A percentile compares a stretch with the other conserved stretches of the same genome.
Conservation (phyloP, 352 stramenopile species). For the Phytophthora ohioensis region DNA sequence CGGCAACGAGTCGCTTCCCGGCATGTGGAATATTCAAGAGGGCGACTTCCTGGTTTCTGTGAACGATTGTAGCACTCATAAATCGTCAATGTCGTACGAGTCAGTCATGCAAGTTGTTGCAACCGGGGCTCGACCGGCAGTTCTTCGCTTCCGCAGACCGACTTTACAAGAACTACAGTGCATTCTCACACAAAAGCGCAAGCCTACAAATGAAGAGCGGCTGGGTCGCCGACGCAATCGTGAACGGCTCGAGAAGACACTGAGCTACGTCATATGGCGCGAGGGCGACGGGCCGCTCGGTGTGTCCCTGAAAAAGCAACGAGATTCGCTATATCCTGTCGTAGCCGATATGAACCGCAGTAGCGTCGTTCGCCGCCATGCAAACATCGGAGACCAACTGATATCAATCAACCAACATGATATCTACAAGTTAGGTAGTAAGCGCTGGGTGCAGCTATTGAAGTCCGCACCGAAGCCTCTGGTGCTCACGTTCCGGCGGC, state of each 20-base stretch:
- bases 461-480: conserved; percentile 60
- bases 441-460: conserved; percentile 53
- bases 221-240: conserved; percentile 38
- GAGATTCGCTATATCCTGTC: conserved; percentile 50
- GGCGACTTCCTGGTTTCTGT: conserved; percentile 62
- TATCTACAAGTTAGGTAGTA: conserved; percentile 55
- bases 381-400: conserved; percentile 52
- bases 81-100: conserved; percentile 45
- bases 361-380: conserved; percentile 45
- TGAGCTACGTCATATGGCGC: conserved; percentile 69
- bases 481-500: conserved; percentile 61
- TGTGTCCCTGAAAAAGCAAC: conserved; percentile 55
- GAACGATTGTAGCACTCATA: conserved; percentile 54
- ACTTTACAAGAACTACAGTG: conserved; percentile 45
- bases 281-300: conserved; percentile 62
- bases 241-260: conserved; percentile 54
- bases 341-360: conserved; percentile 51
- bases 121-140: conserved; percentile 54
- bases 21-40: conserved; percentile 68
- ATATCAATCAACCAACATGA: conserved; percentile 73
- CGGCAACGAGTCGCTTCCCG: conserved; percentile 63
- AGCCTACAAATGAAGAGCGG: conserved; percentile 26
- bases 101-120: conserved; percentile 53
- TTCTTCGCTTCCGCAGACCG: conserved; percentile 62
- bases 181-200: conserved; percentile 27